phyloP scores from a whole-genome alignment of 1,284 basidiomycete genomes.

The Termitomyces sp. region DNA sequence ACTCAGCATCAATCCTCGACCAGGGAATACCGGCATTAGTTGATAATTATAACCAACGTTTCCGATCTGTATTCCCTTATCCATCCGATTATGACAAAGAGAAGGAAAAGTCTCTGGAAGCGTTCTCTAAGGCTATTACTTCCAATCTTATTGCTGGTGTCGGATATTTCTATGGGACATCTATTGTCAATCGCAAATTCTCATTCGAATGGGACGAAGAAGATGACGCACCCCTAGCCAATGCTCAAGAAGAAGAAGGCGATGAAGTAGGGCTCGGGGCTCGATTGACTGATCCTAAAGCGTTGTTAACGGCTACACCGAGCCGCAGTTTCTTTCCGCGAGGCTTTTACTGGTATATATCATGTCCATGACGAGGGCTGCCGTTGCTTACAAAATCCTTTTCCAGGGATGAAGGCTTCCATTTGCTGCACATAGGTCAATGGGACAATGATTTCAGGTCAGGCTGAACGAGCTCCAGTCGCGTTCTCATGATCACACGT shows the following conservation, averaged over 20 bases:
- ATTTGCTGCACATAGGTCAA: constrained; percentile 82
- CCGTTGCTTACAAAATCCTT: background rate
- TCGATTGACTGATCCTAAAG: constrained; percentile 65
- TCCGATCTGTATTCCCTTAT: constrained; percentile 66
- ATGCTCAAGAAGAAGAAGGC: constrained; percentile 37
- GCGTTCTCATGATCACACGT: constrained; percentile 7
- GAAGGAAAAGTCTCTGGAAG: constrained; percentile 47
- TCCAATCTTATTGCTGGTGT: constrained; percentile 89
- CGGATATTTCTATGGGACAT: constrained; percentile 91
- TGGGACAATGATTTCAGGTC: constrained; percentile 91
- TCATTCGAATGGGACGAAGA: constrained; percentile 88
- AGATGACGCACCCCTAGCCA: constrained; percentile 40
- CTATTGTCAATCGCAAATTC: constrained; percentile 81
- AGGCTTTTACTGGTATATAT: constrained; percentile 85
- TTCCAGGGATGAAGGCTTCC: constrained; percentile 91
- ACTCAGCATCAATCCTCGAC: constrained; percentile 54
- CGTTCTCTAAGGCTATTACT: constrained; percentile 83
- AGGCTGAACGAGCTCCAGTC: background rate
- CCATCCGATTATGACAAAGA: constrained; percentile 48
- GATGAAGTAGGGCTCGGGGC: constrained; percentile 45
- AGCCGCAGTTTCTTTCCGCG: constrained; percentile 94
- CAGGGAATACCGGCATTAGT: constrained; percentile 66
- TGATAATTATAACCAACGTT: constrained; percentile 61
- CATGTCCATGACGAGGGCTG: background rate
- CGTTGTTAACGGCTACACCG: constrained; percentile 88